A percentile compares a stretch with the other conserved stretches of the same genome.
Conservation (phyloP, 768 basidiomycete species). For the Punctularia strigosozonata region DNA sequence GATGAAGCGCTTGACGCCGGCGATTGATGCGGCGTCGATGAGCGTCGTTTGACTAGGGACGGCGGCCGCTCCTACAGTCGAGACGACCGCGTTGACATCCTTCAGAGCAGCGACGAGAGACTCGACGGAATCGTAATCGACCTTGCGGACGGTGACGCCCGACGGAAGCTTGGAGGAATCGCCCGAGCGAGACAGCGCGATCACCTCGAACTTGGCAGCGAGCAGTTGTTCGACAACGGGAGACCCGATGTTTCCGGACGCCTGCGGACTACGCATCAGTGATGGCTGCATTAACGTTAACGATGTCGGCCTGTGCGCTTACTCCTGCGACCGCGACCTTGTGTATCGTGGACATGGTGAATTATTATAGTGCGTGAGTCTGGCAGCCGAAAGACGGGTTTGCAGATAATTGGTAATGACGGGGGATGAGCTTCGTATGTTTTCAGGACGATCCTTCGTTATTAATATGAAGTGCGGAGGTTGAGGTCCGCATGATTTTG, state of each 20-base stretch:
- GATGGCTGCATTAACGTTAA: not conserved
- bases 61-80: slow-evolving; percentile 13
- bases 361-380: too few species aligned
- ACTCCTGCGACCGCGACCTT: too few species aligned
- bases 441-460: too few species aligned
- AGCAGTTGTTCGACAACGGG: not conserved
- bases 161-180: not conserved
- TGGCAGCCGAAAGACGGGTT: too few species aligned
- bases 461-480: too few species aligned
- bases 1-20: slow-evolving; percentile 17
- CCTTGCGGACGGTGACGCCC: slow-evolving; percentile 1
- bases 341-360: too few species aligned
- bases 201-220: not conserved
- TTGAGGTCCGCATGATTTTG: too few species aligned
- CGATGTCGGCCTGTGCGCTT: not conserved
- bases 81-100: slow-evolving; percentile 16
- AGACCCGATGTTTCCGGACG: not conserved
- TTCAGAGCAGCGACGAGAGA: slow-evolving; percentile 8
- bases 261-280: not conserved
- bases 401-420: too few species aligned
- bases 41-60: slow-evolving; percentile 12
- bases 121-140: slow-evolving; percentile 1
- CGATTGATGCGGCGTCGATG: slow-evolving; percentile 17
- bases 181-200: not conserved
- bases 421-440: too few species aligned